A percentile compares a stretch with the other conserved stretches of the same genome.
Evolutionary conservation across 176 grass and related monocot genomes (phyloP).

Genomic region (Cymbopogon citratus): DNA sequence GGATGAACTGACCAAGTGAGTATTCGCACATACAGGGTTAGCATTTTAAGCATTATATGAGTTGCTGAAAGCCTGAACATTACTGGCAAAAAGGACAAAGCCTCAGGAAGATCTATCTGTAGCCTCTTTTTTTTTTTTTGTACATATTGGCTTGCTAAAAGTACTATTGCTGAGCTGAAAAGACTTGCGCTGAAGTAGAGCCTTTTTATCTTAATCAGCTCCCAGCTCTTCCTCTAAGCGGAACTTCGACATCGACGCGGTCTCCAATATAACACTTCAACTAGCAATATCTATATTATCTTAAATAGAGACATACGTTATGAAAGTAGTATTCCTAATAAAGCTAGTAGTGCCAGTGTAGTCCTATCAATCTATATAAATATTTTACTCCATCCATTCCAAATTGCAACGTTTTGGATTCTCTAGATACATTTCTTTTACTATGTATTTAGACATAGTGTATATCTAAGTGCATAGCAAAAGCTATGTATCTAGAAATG

Average conservation of each 20-base stretch:
- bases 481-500: too few species aligned
- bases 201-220: not conserved
- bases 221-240: not conserved
- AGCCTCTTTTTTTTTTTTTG: not conserved
- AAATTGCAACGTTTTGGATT: too few species aligned
- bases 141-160: not conserved
- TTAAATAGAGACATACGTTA: not conserved
- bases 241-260: not conserved
- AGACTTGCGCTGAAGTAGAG: not conserved
- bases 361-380: not conserved
- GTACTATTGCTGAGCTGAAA: not conserved
- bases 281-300: not conserved
- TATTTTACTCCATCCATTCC: not conserved
- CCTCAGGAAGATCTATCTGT: not conserved
- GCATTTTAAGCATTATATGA: not conserved
- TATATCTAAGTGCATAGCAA: too few species aligned
- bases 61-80: not conserved
- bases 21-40: not conserved
- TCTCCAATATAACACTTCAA: not conserved
- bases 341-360: not conserved
- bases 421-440: too few species aligned
- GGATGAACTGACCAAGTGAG: not conserved
- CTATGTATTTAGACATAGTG: too few species aligned
- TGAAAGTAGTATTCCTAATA: not conserved
- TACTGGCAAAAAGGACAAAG: not conserved